Evolutionary conservation across 768 basidiomycete species (phyloP).

Genomic region (Tubosaeta brunneosetosa): DNA sequence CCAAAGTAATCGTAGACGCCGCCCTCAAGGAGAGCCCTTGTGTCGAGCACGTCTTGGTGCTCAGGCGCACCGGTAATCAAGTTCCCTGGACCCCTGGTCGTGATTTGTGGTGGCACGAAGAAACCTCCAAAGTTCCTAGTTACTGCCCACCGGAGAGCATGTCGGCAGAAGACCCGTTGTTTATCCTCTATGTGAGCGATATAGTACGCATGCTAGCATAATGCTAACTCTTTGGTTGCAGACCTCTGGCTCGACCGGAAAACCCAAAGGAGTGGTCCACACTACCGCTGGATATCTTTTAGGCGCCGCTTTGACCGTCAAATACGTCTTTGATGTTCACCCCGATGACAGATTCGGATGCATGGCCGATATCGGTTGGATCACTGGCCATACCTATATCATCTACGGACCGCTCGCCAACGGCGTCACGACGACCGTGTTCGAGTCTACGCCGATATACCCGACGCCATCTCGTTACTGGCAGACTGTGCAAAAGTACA

Average conservation of each 20-base stretch:
- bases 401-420: slow-evolving; percentile 92
- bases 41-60: slow-evolving; percentile 88
- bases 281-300: slow-evolving; percentile 89
- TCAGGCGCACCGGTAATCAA: slow-evolving; percentile 79
- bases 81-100: slow-evolving; percentile 79
- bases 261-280: slow-evolving; percentile 96
- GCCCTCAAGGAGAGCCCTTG: slow-evolving; percentile 79
- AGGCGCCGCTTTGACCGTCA: slow-evolving; percentile 85
- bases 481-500: slow-evolving; percentile 90
- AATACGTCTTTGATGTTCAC: slow-evolving; percentile 97
- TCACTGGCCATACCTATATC: slow-evolving; percentile 97
- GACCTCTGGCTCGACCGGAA: slow-evolving; percentile 94
- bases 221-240: slow-evolving; percentile 27
- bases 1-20: slow-evolving; percentile 89
- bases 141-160: slow-evolving; percentile 90
- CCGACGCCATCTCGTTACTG: slow-evolving; percentile 96
- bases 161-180: slow-evolving; percentile 91
- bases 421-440: slow-evolving; percentile 81
- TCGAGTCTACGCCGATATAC: slow-evolving; percentile 96
- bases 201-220: neutral
- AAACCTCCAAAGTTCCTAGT: slow-evolving; percentile 72
- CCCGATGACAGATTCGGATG: slow-evolving; percentile 95
- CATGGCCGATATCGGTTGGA: slow-evolving; percentile 99
- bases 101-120: slow-evolving; percentile 98
- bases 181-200: slow-evolving; percentile 90